phyloP scores from a whole-genome alignment of 1,284 basidiomycete species.

The Ustilago nuda region DNA sequence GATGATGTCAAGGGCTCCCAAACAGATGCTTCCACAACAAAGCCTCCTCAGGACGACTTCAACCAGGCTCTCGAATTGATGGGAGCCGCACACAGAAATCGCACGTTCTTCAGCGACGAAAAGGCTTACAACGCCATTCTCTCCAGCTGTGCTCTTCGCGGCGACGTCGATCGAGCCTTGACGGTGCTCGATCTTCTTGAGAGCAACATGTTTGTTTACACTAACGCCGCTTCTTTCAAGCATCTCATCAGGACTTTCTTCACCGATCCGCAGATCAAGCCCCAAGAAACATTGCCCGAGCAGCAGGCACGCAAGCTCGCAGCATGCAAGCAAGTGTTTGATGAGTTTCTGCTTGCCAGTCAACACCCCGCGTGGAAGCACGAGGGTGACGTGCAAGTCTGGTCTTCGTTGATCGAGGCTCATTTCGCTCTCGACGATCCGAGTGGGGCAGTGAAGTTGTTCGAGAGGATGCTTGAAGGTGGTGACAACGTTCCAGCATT shows the following conservation, averaged over 20 bases:
- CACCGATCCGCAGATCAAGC: constrained; percentile 38
- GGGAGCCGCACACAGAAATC: constrained; percentile 70
- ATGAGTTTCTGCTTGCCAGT: constrained; percentile 74
- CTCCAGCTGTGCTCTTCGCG: constrained; percentile 76
- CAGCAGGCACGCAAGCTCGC: constrained; percentile 73
- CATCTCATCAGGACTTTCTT: constrained; percentile 74
- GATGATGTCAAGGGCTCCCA: neutral
- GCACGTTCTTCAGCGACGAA: constrained; percentile 69
- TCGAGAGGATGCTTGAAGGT: constrained; percentile 78
- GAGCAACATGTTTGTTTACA: constrained; percentile 70
- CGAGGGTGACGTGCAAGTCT: constrained; percentile 72
- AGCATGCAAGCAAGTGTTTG: constrained; percentile 78
- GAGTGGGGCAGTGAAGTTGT: constrained; percentile 76
- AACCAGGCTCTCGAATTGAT: constrained; percentile 74
- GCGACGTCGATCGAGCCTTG: constrained; percentile 76
- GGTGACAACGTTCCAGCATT: constrained; percentile 72
- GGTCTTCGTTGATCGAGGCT: constrained; percentile 80
- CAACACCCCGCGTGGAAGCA: constrained; percentile 52
- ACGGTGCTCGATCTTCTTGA: constrained; percentile 79
- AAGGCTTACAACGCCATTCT: constrained; percentile 75
- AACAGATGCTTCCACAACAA: constrained; percentile 19
- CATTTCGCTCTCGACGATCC: constrained; percentile 79
- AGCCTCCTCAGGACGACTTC: constrained; percentile 68
- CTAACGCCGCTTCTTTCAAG: constrained; percentile 73
- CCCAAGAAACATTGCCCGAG: constrained; percentile 71